These are phyloP conservation scores for Arthrobotrys conoides DNA, from an alignment of 2,329 filamentous ascomycete species.

Conservation along the genomic window DNA sequence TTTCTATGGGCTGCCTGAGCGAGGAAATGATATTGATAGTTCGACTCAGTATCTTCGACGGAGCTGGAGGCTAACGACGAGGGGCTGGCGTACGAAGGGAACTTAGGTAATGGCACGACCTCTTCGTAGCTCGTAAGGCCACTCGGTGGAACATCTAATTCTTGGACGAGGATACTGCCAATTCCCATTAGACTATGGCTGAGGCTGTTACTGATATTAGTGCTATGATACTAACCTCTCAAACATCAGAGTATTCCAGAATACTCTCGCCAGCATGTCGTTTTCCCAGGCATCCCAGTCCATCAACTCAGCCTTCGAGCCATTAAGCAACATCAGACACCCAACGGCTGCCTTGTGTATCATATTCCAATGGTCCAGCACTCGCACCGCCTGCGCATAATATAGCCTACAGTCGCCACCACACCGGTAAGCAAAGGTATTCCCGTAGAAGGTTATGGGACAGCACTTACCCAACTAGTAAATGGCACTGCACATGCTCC, in stretches of 20 bases:
- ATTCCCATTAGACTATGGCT: slow-evolving; percentile 66
- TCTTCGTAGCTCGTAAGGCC: slow-evolving; percentile 71
- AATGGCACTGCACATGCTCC: slow-evolving; percentile 71
- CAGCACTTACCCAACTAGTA: slow-evolving; percentile 68
- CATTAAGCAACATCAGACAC: slow-evolving; percentile 70
- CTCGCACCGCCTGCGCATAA: slow-evolving; percentile 71
- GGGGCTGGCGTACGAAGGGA: slow-evolving; percentile 68
- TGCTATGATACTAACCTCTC: slow-evolving; percentile 66
- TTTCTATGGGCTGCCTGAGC: slow-evolving; percentile 73
- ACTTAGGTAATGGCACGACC: slow-evolving; percentile 72
- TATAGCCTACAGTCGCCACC: slow-evolving; percentile 67
- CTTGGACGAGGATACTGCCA: slow-evolving; percentile 71
- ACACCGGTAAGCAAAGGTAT: slow-evolving; percentile 20
- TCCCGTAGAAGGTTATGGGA: neutral
- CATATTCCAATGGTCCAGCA: slow-evolving; percentile 72
- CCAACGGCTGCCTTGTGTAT: slow-evolving; percentile 71
- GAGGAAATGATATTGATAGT: slow-evolving; percentile 74
- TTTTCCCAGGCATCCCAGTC: slow-evolving; percentile 72
- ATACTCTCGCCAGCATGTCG: slow-evolving; percentile 73
- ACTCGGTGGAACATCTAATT: slow-evolving; percentile 71
- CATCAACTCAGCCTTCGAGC: slow-evolving; percentile 65
- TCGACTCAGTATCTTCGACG: slow-evolving; percentile 70
- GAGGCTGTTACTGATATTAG: neutral
- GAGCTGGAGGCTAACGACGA: slow-evolving; percentile 50
- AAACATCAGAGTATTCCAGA: slow-evolving; percentile 73